A percentile compares a stretch with the other conserved stretches of the same genome.
Evolutionary conservation across 164 flowering plant genomes (phyloP).

Genomic region (Magnolia sinica): DNA sequence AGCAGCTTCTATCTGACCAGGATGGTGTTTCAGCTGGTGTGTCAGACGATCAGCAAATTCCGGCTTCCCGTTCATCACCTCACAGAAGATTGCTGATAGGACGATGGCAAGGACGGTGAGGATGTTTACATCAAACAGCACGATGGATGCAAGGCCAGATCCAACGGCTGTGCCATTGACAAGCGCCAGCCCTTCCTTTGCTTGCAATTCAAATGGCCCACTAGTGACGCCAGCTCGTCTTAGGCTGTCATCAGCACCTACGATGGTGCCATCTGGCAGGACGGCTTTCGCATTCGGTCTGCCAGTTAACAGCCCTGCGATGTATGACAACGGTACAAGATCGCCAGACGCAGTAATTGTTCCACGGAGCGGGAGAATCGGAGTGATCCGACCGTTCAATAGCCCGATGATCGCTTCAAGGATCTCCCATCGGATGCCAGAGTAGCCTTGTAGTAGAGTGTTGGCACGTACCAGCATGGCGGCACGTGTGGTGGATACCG

Average conservation of each 20-base stretch:
- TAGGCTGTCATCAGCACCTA: conserved; percentile 28
- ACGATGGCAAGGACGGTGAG: conserved; percentile 29
- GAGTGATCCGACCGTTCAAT: conserved; percentile 27
- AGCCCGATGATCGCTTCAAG: conserved; percentile 25
- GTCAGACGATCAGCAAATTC: conserved; percentile 40
- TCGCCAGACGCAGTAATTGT: conserved; percentile 46
- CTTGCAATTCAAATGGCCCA: conserved; percentile 31
- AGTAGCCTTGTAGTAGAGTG: conserved; percentile 38
- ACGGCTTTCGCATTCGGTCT: conserved; percentile 30
- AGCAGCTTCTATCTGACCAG: conserved; percentile 45
- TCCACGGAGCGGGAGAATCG: conserved; percentile 32
- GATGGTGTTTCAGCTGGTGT: conserved; percentile 43
- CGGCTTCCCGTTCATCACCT: conserved; percentile 36
- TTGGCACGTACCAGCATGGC: conserved; percentile 38
- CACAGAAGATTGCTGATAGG: conserved; percentile 39
- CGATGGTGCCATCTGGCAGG: conserved; percentile 19
- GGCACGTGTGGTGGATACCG: conserved; percentile 23
- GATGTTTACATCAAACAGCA: conserved; percentile 37
- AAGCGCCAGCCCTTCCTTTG: conserved; percentile 44
- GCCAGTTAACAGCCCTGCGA: conserved; percentile 38
- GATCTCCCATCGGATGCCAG: conserved; percentile 37
- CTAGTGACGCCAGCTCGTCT: conserved; percentile 23
- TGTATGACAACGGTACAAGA: conserved; percentile 41
- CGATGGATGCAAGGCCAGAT: conserved; percentile 35
- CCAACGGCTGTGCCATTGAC: conserved; percentile 48